These are phyloP conservation scores for Fusarium nematophilum DNA, from an alignment of 2,329 filamentous ascomycete species.

Conservation along the genomic window DNA sequence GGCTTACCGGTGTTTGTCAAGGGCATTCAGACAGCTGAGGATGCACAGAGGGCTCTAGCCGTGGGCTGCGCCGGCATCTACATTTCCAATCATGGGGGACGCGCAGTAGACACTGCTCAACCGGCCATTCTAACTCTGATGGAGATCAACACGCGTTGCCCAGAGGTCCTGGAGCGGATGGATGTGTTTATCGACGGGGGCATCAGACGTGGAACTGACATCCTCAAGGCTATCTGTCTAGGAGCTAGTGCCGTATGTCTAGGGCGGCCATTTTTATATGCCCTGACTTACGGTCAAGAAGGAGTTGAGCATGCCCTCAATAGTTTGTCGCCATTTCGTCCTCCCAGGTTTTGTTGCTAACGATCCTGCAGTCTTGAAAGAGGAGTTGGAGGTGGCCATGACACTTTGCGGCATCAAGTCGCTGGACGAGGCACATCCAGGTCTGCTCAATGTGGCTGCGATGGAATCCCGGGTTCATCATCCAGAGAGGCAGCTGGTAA, in stretches of 20 bases:
- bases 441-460: slow-evolving; percentile 2
- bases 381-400: slow-evolving; percentile 76
- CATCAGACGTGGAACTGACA: slow-evolving; percentile 72
- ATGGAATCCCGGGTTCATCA: too few species aligned
- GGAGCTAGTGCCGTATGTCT: slow-evolving; percentile 73
- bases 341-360: slow-evolving; percentile 47
- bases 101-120: slow-evolving; percentile 63
- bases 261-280: slow-evolving; percentile 70
- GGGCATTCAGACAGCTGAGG: slow-evolving; percentile 73
- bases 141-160: slow-evolving; percentile 71
- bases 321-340: too few species aligned
- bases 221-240: slow-evolving; percentile 74
- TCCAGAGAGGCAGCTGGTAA: too few species aligned
- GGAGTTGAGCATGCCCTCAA: slow-evolving; percentile 65
- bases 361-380: slow-evolving; percentile 51
- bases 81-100: slow-evolving; percentile 76
- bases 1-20: slow-evolving; percentile 73
- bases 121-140: slow-evolving; percentile 69
- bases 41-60: slow-evolving; percentile 71
- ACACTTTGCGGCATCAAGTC: slow-evolving; percentile 53
- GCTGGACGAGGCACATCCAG: slow-evolving; percentile 7
- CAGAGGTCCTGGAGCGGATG: slow-evolving; percentile 68
- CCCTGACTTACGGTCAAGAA: slow-evolving; percentile 70
- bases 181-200: slow-evolving; percentile 75
- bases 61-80: slow-evolving; percentile 74